Base-by-base conservation (phyloP, 1,284 basidiomycete species). In the Sporisorium exsertum region DNA sequence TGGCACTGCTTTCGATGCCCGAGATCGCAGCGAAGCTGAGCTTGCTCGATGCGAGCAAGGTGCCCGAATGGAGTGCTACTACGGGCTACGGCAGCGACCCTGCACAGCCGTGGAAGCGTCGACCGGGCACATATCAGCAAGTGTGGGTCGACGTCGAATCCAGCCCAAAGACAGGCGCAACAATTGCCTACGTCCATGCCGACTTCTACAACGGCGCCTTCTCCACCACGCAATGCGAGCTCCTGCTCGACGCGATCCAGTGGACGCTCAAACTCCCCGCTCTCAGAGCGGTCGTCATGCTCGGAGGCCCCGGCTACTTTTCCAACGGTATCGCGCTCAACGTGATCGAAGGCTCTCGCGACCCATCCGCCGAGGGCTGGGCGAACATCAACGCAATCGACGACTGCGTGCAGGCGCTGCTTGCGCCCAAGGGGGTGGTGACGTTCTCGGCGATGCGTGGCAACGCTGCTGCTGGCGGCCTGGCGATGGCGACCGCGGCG, bases 141-240 rank as follows among this genome's bases (percentile, higher is more conserved):
- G 86, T 87, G 2, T 87, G 83, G 80, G 84, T 88, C 20, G 86
- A 86, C 42, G 77, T 82, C 8, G 73, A 86, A n/a, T 50, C 64
- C 15, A 55, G 43, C 12, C 55, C 65, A 5, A 55, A 61, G 35
- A 63, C 66, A 1, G 26, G 15, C 54, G 66, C 80, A 22, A 20
- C 52, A 12, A 53, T 81, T n/a, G 86, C 86, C 64, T 84, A 86
- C 62, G 84, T 88, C 20, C 86, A 87, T 69, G 87, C 86, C 73
- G 85, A 87, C 66, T 88, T 87, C 64, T 88, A 88, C 70, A 88
- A 88, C 62, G 87, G 87, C 15, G 87, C 87, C 2, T 86, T 85
- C 57, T 86, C 87, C 12, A 88, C 87, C 4, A 70, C 79, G 6
- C 86, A 87, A 49, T 88, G 87, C 65, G 78, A 85, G 58, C 80